Base-by-base conservation (phyloP, 257 asterid species). In the Solanum sitiens region DNA sequence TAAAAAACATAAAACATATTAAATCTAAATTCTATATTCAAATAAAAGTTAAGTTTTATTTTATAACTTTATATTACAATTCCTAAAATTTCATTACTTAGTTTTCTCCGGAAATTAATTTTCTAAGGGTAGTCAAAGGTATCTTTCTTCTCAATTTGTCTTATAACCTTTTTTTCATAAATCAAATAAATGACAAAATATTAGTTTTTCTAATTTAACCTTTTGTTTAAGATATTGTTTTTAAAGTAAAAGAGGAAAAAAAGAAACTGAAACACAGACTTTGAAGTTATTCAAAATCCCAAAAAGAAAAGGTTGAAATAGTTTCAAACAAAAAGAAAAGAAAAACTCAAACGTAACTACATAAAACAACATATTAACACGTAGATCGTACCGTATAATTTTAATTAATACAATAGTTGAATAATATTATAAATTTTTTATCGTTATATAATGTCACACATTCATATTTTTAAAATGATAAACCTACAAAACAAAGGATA, bases 341-440 rank as follows among this genome's bases (percentile, higher is more conserved):
- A 12, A 61, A 23, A 23, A 21, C 3, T 61, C 0, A 61, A 61
- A 21, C 27, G 12, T 8, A 59, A 59, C 68, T 61, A n/a, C 71
- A 63, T 4, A 25, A 67, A 27, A 21, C 67, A 50, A 50, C 3
- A 42, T 9, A 42, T 45, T 45, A 45, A 13, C 53, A 1, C 1
- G 56, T 47, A 4, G 0, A 45, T 4, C 0, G 6, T 45, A 45
- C 0, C 0, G 0, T 47, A 13, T 14, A 14, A 47, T 47, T 47
- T 47, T 47, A 47, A 14, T 14, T 0, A 14, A 47, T 47, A 47
- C 0, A 47, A 47, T 47, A 47, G 14, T 47, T 47, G 0, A 0
- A 14, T 14, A 47, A 27, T 4, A 47, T 14, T 47, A 2, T 47
- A 47, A 14, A 5, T 47, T 47, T 13, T 12, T 45, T 5, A 33